Base-by-base conservation (phyloP, 306 rosid species). In the Prunus dulcis region DNA sequence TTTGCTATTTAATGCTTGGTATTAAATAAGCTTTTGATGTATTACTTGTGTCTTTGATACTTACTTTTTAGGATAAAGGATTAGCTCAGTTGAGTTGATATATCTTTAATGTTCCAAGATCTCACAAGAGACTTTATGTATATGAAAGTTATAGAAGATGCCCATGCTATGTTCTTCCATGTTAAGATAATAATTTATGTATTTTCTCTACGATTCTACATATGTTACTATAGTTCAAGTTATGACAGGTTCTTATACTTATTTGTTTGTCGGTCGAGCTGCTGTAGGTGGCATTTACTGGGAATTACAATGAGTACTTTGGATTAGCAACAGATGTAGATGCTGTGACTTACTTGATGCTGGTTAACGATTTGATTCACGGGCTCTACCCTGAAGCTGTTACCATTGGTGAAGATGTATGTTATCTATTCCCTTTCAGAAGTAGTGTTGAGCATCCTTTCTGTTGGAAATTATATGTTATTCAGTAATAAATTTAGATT, bases 361-460 rank as follows among this genome's bases (percentile, higher is more conserved):
- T 96, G 82, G 98, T 89, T 75, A 96, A 96, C 77, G 99, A 96
- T 89, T 45, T 96, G 82, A 93, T 96, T 83, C 99, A 87, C 27
- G 99, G 99, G 56, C 98, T 96, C 71, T 93, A 76, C 82, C 98
- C 99, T 1, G 96, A 93, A 82, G 96, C 98, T 81, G 81, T 96
- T 78, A 63, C 85, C 69, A 73, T 96, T 82, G 99, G 99, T 81
- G 99, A 96, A 93, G 99, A 96, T 89, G 98, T 96, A 93, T 70
- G 93, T 70, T 78, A 67, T 72, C 69, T 79, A 81, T 60, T 76
- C 76, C 79, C 74, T 51, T 78, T 17, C 61, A 52, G 58, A 80
- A 80, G 71, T 82, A 34, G 4, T 56, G 43, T 23, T 65, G 41
- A 60, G 57, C 55, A 9, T 61, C 69, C 64, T 73, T 56, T 34